A percentile compares a stretch with the other conserved stretches of the same genome.
phyloP scores from a whole-genome alignment of 768 basidiomycete genomes.

The Lactarius hengduanensis region DNA sequence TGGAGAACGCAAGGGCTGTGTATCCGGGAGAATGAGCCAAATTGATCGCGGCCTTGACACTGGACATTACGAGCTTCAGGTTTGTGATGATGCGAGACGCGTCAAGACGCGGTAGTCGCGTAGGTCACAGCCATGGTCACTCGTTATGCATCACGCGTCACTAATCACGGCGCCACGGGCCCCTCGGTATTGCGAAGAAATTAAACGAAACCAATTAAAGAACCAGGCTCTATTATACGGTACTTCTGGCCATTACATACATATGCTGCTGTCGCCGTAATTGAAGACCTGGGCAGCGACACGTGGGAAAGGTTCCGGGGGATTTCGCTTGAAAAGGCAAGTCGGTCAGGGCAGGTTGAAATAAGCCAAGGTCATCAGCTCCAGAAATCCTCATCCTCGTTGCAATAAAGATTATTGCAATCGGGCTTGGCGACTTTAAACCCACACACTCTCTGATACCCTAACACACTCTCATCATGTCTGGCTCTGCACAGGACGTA shows the following conservation, averaged over 20 bases:
- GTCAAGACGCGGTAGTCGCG: neutral
- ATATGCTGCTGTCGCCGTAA: neutral
- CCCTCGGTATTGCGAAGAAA: neutral
- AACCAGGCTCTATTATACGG: neutral
- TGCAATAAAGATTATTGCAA: slow-evolving; percentile 24
- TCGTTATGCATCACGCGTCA: neutral
- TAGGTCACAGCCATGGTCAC: neutral
- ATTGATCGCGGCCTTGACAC: slow-evolving; percentile 22
- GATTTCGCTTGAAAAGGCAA: slow-evolving; percentile 16
- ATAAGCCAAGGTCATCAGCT: neutral
- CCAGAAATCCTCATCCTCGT: slow-evolving; percentile 12
- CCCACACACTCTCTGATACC: neutral
- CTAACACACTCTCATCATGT: slow-evolving; percentile 19
- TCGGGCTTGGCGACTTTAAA: slow-evolving; percentile 6
- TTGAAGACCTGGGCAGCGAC: neutral
- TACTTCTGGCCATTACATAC: neutral
- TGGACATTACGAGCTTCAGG: slow-evolving; percentile 16
- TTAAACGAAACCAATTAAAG: neutral
- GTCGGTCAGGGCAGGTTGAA: slow-evolving; percentile 7
- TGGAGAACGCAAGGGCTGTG: slow-evolving; percentile 27
- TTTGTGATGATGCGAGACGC: neutral
- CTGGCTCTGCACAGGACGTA: slow-evolving; percentile 23
- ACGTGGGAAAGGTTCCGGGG: slow-evolving; percentile 14
- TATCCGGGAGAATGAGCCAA: slow-evolving; percentile 25
- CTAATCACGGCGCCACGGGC: neutral